Base-by-base conservation (phyloP, 192 early-diverging fungal species). In the Chytriomyces confervae region DNA sequence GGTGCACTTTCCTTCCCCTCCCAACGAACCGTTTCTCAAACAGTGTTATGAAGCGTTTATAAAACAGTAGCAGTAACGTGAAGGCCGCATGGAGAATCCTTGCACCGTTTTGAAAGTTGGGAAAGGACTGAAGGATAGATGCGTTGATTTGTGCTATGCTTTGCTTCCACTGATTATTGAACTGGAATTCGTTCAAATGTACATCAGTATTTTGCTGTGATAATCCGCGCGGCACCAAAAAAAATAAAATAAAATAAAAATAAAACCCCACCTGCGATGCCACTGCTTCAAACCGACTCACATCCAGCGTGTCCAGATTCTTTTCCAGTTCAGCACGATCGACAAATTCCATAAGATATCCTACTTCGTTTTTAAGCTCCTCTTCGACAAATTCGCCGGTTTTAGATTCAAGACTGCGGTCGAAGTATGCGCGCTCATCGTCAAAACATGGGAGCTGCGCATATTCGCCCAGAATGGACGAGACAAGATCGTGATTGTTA, bases 51-150 rank as follows among this genome's bases (percentile, higher is more conserved):
- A 96, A 99, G 18, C 92, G 88, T 29, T 94, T 96, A 86, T 98
- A 99, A 85, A 94, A 96, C 27, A 99, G 86, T 18, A 97, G 89
- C 23, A 97, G 85, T 84, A 95, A 93, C 20, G 94, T 93, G 8
- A 98, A 84, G 0, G 94, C 92, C 13, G 92, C 89, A 78, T 99
- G 97, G 62, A 98, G 84, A 23, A 97, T 93, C n/a, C 90, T 82
- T 0, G 95, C 95, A 10, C 97, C 96, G 62, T 96, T 98, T 73
- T 93, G 94, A 82, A 97, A 98, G 86, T 97, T 98, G 57, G 95
- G 91, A 79, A 99, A 99, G 76, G 92, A 89, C 76, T 96, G 95
- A 65, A 95, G 92, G 27, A 98, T 91, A 7, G 92, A 91, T 24
- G 90, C 87, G 67, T 97, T 97, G 77, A 99, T 92, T 18, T 85